Percentiles rank a stretch among this genome's conserved stretches.
These are phyloP conservation scores for Debaryomyces udenii DNA, from an alignment of 1,139 yeast genomes.

Conservation along the genomic window DNA sequence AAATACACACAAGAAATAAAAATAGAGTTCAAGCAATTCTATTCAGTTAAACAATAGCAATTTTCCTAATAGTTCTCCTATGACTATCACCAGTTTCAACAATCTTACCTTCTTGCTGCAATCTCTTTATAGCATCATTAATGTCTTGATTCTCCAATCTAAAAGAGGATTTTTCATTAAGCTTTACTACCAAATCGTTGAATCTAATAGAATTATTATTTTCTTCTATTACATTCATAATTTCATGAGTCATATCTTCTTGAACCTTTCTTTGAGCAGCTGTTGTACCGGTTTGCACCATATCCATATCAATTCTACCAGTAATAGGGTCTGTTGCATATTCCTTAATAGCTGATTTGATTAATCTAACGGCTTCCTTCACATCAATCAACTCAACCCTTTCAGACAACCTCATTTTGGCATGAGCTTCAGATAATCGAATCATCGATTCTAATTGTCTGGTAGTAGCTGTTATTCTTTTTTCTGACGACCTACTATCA, in stretches of 20 bases:
- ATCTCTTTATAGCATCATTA: constrained; percentile 64
- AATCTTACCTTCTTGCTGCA: constrained; percentile 77
- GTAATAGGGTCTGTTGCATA: constrained; percentile 98
- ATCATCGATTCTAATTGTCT: constrained; percentile 96
- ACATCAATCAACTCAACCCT: constrained; percentile 80
- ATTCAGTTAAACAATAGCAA: constrained; percentile 27
- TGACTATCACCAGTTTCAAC: constrained; percentile 74
- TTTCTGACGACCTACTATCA: constrained; percentile 82
- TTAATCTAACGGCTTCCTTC: constrained; percentile 90
- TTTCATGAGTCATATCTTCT: constrained; percentile 70
- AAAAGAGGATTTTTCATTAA: constrained; percentile 71
- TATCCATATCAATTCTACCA: constrained; percentile 96
- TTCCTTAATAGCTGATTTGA: constrained; percentile 91
- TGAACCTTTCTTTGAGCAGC: constrained; percentile 80
- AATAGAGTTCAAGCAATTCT: no score
- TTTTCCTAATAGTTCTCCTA: constrained; percentile 64
- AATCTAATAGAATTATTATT: constrained; percentile 53
- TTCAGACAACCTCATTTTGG: constrained; percentile 84
- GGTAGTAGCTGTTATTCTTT: constrained; percentile 96
- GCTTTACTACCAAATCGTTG: constrained; percentile 59
- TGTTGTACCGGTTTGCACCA: constrained; percentile 95
- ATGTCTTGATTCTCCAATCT: constrained; percentile 74
- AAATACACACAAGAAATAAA: constrained; percentile 12
- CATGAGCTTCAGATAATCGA: constrained; percentile 93
- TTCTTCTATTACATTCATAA: constrained; percentile 52